phyloP scores from a whole-genome alignment of 257 asterid species.

The Oldenlandia corymbosa region DNA sequence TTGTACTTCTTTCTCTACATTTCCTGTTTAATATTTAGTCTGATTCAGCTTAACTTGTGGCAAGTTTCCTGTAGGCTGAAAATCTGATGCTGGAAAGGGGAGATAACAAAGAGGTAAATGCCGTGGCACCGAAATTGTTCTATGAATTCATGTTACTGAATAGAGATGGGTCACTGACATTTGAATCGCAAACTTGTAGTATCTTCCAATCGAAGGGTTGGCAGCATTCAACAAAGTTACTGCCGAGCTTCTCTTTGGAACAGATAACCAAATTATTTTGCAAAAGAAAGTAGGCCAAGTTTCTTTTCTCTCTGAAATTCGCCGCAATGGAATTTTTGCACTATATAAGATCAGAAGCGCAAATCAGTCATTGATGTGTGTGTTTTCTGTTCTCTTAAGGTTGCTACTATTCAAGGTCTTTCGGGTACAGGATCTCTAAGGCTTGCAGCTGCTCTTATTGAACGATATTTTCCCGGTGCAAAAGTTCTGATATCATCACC shows the following conservation, averaged over 20 bases:
- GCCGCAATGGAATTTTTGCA: background rate
- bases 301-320: constrained; percentile 14
- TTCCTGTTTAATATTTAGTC: constrained; percentile 2
- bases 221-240: constrained; percentile 94
- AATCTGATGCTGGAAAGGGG: constrained; percentile 79
- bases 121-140: background rate
- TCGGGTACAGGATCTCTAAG: constrained; percentile 98
- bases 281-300: constrained; percentile 62
- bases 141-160: constrained; percentile 7
- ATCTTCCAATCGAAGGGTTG: constrained; percentile 97
- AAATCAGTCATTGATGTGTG: background rate
- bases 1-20: background rate
- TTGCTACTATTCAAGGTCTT: constrained; percentile 96
- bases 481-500: constrained; percentile 89
- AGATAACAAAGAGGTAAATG: constrained; percentile 89
- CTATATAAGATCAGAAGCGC: constrained; percentile 12
- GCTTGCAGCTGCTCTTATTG: constrained; percentile 89
- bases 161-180: constrained; percentile 25
- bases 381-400: constrained; percentile 35
- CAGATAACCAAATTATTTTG: constrained; percentile 62
- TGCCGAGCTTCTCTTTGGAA: constrained; percentile 83
- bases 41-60: background rate
- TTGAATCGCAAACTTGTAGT: constrained; percentile 40
- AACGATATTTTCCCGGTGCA: constrained; percentile 83
- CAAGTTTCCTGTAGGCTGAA: constrained; percentile 54